Base-by-base conservation (phyloP, 768 basidiomycete species). In the Serendipita sp. region DNA sequence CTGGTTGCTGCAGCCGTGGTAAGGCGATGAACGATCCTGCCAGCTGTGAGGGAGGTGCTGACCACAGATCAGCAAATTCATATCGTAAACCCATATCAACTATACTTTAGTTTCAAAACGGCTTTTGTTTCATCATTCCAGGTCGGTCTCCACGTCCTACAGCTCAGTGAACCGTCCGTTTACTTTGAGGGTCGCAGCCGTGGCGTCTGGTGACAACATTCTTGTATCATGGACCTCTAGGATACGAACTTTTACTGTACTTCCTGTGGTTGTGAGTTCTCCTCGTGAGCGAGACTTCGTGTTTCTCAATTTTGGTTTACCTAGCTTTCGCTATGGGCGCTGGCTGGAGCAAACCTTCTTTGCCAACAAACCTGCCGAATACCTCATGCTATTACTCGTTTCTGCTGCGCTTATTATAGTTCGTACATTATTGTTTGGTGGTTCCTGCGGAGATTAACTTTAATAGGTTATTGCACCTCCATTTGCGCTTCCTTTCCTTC, bases 311-410 rank as follows among this genome's bases (percentile, higher is more conserved):
- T 22, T 22, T 34, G 31, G n/a, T 13, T 43, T 28, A 30, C 33
- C 33, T 69, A 96, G 94, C 72, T 95, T 97, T 93, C 79, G 96
- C 61, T 98, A 98, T 70, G 93, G 91, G 66, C 81, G 94, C 48
- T 89, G 97, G 86, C 76, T 99, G 2, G 96, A 99, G 73, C 94
- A 98, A 73, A 94, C 91, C 14, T 91, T 91, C 1, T 99, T 95
- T 71, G 85, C 89, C 42, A 92, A 92, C 67, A 81, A 79, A 61
- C 85, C 80, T 72, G 95, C 94, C 22, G 95, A 98, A 71, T 99
- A 96, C 73, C 86, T 95, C 69, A 97, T 92, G 91, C 78, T 98
- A 9, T 81, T 99, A 28, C 75, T 92, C 53, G 80, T 90, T 61
- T 94, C 90, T 16, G 82, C 90, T 0, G 63, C 81, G 30, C 84